Base-by-base conservation (phyloP, 257 asterid species). In the Datura wrightii region DNA sequence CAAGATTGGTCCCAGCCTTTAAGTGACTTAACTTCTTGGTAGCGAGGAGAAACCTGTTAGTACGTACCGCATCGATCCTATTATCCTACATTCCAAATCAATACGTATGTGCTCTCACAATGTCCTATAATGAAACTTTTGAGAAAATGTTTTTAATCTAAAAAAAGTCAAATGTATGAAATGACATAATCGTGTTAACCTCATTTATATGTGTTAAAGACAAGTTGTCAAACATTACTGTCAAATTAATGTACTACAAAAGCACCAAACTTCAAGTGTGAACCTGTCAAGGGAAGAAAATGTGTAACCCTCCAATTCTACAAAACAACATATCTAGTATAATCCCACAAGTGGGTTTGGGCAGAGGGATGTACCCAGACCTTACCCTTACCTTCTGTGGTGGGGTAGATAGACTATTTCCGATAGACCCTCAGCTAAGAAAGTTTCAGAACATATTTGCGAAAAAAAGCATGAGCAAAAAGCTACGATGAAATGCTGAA, bases 301-400 rank as follows among this genome's bases (percentile, higher is more conserved):
- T 50, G 82, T 31, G 46, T 76, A 74, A 74, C 63, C 82, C 62
- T 50, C 82, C 10, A 76, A 4, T 52, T 76, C 24, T 76, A 76
- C n/a, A 76, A 50, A 44, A 48, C 13, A 6, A 50, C 60, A 76
- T 76, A 36, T 10, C 72, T 4, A 66, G 19, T 66, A 10, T 66
- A 66, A 14, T 66, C 19, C 41, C 46, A 66, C 74, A 34, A 13
- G 74, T 66, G 8, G 46, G 48, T 63, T 14, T 48, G 9, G 54
- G 70, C 31, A 24, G 18, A 37, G 42, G 24, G 70, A 37, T 63
- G 70, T 36, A 63, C 13, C 2, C 8, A 10, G 1, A 31, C 39
- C 69, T 60, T 60, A 31, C 70, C 9, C 4, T 10, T 14, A 8
- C 15, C 72, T 11, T 65, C 34, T 24, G 31, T 24, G 31, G 46